These are phyloP conservation scores for Cladosporium sphaerospermum DNA, from an alignment of 2,329 filamentous ascomycete genomes.

Conservation along the genomic window DNA sequence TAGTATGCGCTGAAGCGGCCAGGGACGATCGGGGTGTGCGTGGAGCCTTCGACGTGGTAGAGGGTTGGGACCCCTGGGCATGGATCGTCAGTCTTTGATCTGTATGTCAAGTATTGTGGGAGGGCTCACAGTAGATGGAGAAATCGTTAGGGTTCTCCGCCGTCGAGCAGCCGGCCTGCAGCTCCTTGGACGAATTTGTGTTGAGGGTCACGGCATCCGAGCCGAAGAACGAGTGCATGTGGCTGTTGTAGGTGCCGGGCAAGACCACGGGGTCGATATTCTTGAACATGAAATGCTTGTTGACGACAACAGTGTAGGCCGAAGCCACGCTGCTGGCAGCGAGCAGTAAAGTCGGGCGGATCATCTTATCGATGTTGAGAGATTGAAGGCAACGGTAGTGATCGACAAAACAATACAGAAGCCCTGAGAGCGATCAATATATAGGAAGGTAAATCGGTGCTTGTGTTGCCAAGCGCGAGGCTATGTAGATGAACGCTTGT, in stretches of 20 bases:
- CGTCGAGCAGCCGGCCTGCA: conserved; percentile 41
- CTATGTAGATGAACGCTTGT: no score
- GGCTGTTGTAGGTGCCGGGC: conserved; percentile 36
- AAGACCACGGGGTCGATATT: conserved; percentile 42
- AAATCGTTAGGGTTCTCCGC: conserved; percentile 44
- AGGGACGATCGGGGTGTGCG: conserved; percentile 11
- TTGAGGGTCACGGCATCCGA: conserved; percentile 38
- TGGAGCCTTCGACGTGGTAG: conserved; percentile 5
- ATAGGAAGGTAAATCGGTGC: no score
- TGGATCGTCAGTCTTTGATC: no score
- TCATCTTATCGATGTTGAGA: no score
- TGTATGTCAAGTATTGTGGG: no score
- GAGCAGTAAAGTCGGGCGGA: no score
- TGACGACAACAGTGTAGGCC: conserved; percentile 32
- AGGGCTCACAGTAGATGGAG: conserved; percentile 34
- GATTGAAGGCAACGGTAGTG: no score
- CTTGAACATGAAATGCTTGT: conserved; percentile 36
- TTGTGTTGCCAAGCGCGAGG: no score
- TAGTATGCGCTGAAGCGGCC: conserved; percentile 45
- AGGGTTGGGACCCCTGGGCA: conserved; percentile 2
- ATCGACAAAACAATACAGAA: no score
- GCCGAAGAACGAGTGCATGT: conserved; percentile 43
- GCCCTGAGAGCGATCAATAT: no score
- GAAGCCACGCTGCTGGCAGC: no score
- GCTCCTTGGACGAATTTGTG: conserved; percentile 33